Conservation (phyloP, 306 rosid genomes). For the Fragaria vesca region DNA sequence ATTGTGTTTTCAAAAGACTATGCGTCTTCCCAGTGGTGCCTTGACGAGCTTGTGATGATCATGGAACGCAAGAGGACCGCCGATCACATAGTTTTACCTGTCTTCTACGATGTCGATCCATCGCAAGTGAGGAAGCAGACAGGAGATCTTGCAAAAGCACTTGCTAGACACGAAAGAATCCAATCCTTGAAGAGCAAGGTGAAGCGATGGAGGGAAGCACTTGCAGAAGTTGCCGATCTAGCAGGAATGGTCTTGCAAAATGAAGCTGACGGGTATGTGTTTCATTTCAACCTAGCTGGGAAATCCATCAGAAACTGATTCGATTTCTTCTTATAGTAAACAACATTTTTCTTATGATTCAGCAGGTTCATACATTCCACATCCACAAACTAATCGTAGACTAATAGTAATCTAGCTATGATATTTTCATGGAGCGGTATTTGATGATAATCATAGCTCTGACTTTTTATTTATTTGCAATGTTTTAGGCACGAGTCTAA, state of each 20-base stretch:
- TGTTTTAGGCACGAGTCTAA: neutral
- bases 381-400: too few relatives aligned
- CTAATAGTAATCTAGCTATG: too few relatives aligned
- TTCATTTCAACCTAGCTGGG: neutral
- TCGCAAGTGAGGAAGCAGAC: neutral
- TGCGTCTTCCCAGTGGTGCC: conserved; percentile 1
- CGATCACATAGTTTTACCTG: neutral
- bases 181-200: neutral
- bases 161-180: neutral
- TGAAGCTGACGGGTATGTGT: neutral
- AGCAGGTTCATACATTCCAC: too few relatives aligned
- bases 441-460: neutral
- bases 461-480: neutral
- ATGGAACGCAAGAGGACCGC: neutral
- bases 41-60: conserved; percentile 10
- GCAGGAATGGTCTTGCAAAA: neutral
- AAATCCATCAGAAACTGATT: too few relatives aligned
- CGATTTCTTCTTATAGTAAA: too few relatives aligned
- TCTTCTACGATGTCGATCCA: neutral
- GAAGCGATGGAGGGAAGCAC: neutral
- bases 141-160: neutral
- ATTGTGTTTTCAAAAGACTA: conserved; percentile 8
- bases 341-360: too few relatives aligned
- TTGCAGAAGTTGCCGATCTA: neutral
- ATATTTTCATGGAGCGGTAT: too few relatives aligned